Percentiles rank a stretch among this genome's conserved stretches.
phyloP scores from a whole-genome alignment of 2,329 filamentous ascomycete genomes.

The Apiospora saccharicola region DNA sequence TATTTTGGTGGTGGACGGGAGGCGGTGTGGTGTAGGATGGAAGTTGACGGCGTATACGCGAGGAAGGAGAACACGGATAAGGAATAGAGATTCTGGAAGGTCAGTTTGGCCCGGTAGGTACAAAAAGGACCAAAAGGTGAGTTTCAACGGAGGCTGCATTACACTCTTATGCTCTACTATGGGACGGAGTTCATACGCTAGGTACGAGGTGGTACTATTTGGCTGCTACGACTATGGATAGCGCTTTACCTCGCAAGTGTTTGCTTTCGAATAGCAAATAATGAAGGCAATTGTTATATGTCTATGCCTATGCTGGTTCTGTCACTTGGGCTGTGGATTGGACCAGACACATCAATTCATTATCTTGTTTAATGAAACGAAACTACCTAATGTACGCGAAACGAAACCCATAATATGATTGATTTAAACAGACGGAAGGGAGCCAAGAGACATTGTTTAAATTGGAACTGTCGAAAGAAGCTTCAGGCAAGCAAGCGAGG shows the following conservation, averaged over 20 bases:
- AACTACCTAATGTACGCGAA: not conserved
- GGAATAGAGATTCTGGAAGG: slow-evolving; percentile 9
- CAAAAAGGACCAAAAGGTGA: slow-evolving; percentile 16
- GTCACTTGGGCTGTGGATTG: not conserved
- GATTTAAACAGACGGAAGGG: not conserved
- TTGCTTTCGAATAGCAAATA: slow-evolving; percentile 6
- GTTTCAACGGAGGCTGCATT: slow-evolving; percentile 3
- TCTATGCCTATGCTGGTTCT: not conserved
- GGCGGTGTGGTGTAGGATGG: slow-evolving; percentile 5
- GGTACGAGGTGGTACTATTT: not conserved
- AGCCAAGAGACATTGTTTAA: not conserved
- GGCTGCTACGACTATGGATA: slow-evolving; percentile 15
- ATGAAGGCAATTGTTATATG: slow-evolving; percentile 4
- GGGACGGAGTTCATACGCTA: slow-evolving; percentile 6
- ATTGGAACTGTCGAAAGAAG: slow-evolving; percentile 16
- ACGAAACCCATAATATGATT: not conserved
- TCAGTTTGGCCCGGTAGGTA: slow-evolving; percentile 1
- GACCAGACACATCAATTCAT: not conserved
- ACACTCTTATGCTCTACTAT: slow-evolving; percentile 19
- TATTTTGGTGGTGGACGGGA: not conserved
- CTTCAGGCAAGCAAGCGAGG: slow-evolving; percentile 12
- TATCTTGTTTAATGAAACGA: not conserved
- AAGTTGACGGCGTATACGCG: not conserved
- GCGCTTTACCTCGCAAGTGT: not conserved
- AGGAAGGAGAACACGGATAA: slow-evolving; percentile 1